phyloP scores from a whole-genome alignment of 371 early-diverging fungal genomes.

The Mortierella sp. region DNA sequence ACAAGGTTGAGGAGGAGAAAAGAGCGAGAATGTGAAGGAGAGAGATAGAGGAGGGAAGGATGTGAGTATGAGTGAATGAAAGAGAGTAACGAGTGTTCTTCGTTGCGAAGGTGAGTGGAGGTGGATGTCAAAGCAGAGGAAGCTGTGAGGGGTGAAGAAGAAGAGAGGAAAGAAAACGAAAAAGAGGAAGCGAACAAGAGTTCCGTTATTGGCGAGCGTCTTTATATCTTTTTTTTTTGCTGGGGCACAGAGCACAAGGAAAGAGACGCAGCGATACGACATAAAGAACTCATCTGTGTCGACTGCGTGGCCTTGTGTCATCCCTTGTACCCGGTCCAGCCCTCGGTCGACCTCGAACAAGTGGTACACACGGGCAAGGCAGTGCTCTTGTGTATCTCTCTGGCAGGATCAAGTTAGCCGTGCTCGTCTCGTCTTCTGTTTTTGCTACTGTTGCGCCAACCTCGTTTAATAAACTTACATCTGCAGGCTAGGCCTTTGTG shows the following conservation, averaged over 20 bases:
- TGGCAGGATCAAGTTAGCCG: neutral
- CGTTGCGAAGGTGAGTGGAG: neutral
- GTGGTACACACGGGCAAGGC: neutral
- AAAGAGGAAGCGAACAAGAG: constrained; percentile 14
- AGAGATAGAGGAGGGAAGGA: neutral
- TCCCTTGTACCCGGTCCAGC: neutral
- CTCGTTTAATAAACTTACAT: constrained; percentile 10
- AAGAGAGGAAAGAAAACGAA: neutral
- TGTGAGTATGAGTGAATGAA: neutral
- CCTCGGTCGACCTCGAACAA: neutral
- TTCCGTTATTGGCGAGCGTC: neutral
- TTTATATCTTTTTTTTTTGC: constrained; percentile 9
- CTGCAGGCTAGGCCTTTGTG: constrained; percentile 11
- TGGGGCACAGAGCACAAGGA: neutral
- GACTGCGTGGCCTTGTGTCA: constrained; percentile 8
- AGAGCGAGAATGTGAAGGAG: no score
- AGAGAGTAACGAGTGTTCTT: neutral
- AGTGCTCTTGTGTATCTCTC: neutral
- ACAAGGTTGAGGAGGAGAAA: neutral
- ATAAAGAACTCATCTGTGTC: neutral
- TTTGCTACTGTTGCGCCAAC: neutral
- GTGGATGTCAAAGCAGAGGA: neutral
- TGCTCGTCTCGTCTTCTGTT: neutral
- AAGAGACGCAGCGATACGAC: neutral
- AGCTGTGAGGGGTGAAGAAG: neutral